These are phyloP conservation scores for Solanum medicagineum DNA, from an alignment of 257 asterid species.

Conservation along the genomic window DNA sequence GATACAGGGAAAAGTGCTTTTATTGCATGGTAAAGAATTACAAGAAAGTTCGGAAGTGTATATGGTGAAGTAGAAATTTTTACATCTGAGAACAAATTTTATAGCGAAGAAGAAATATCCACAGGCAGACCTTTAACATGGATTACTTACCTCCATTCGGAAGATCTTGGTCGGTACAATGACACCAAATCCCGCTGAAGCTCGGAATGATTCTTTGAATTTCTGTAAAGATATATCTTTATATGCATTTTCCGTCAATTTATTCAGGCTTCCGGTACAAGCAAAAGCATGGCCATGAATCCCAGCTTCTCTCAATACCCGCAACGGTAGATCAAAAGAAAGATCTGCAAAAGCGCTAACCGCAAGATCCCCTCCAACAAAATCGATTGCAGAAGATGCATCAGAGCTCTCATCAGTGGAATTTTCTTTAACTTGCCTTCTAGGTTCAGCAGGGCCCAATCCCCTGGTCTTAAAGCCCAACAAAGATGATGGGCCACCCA, in stretches of 20 bases:
- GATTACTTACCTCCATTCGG: constrained; percentile 77
- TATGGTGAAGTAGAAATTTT: not conserved
- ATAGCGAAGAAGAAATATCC: not conserved
- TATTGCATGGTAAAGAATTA: not conserved
- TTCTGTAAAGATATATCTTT: constrained; percentile 37
- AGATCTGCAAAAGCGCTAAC: constrained; percentile 81
- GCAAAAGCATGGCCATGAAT: constrained; percentile 87
- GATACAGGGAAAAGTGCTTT: not conserved
- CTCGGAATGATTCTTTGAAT: constrained; percentile 65
- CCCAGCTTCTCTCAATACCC: constrained; percentile 71
- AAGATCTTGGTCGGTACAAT: constrained; percentile 75
- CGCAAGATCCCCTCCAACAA: constrained; percentile 92
- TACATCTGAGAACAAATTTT: not conserved
- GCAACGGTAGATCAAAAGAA: constrained; percentile 86
- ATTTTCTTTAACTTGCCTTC: constrained; percentile 42
- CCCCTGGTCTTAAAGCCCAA: constrained; percentile 91
- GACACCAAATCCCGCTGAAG: constrained; percentile 67
- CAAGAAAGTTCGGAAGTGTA: not conserved
- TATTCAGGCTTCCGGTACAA: constrained; percentile 81
- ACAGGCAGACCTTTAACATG: not conserved
- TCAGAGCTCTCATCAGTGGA: constrained; percentile 22
- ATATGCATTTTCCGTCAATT: constrained; percentile 54
- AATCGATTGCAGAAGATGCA: constrained; percentile 47
- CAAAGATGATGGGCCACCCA: constrained; percentile 78
- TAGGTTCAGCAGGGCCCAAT: constrained; percentile 81